Percentiles rank a stretch among this genome's conserved stretches.
Evolutionary conservation across 192 early-diverging fungal genomes (phyloP).

Genomic region (Coemansia sp.): DNA sequence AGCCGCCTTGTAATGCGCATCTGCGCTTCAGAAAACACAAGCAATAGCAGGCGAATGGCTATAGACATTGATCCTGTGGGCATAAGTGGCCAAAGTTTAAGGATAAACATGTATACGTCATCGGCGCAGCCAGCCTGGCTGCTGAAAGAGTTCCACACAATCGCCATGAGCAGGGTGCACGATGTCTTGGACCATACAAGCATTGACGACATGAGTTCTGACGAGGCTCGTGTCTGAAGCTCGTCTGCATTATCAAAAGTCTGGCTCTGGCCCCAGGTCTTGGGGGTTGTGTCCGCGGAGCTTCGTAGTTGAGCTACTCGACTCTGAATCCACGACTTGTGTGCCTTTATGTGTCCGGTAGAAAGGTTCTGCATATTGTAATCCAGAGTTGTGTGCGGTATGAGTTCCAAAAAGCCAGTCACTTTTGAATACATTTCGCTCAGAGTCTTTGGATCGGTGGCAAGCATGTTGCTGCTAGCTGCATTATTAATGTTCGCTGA

Average conservation of each 20-base stretch:
- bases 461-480: background rate
- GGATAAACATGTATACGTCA: slow-evolving; percentile 15
- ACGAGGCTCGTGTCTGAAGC: slow-evolving; percentile 12
- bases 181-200: slow-evolving; percentile 33
- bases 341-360: slow-evolving; percentile 27
- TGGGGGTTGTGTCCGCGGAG: background rate
- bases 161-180: slow-evolving; percentile 3
- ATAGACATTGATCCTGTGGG: slow-evolving; percentile 41
- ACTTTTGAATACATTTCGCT: slow-evolving; percentile 16
- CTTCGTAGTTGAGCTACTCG: slow-evolving; percentile 11
- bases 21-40: slow-evolving; percentile 17
- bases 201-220: slow-evolving; percentile 21
- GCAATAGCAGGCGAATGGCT: slow-evolving; percentile 20
- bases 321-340: slow-evolving; percentile 29
- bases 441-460: background rate
- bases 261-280: background rate
- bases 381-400: slow-evolving; percentile 45
- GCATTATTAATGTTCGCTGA: background rate
- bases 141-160: slow-evolving; percentile 14
- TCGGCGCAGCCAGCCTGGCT: slow-evolving; percentile 14
- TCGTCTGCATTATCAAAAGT: slow-evolving; percentile 1
- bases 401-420: slow-evolving; percentile 26
- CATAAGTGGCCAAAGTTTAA: slow-evolving; percentile 35
- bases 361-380: slow-evolving; percentile 32
- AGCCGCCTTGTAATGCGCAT: background rate